Evolutionary conservation across 345 rosid genomes (phyloP), one percentile per base, ranked within the genome.

Genomic region (Eucalyptus erythrocorys): DNA sequence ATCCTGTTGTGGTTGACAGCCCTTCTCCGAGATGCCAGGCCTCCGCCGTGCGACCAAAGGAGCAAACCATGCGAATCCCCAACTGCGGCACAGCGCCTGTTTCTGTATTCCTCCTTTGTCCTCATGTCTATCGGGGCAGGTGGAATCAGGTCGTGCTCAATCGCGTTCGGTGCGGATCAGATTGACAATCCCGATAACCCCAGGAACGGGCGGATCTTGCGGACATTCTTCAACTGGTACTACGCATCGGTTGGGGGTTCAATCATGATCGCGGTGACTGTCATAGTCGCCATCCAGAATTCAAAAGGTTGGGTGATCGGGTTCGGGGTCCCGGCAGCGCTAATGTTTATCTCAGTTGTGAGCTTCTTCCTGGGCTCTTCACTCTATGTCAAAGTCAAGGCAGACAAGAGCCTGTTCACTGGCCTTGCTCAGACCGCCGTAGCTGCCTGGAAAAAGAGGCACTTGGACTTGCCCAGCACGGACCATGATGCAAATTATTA

Each of bases 121-220:
- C 86, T 92, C 79, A 90, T 91, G 95, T 89, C 96, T 9, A 64
- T 92, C 1, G 96, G 95, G 24, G 94, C 94, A 0, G 96, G 96
- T 12, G 93, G 94, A 32, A 86, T 94, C 27, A 88, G 96, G 85
- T 89, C 96, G 3, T 93, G 95, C 66, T 94, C 95, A 43, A 86
- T 93, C 48, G 95, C 95, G 42, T 94, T 94, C 27, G 94, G 95
- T 10, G 96, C 96, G 2, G 95, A 94, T 88, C 96, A 94, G 85
- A 88, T 94, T 49, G 55, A 93, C 82, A 87, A 92, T 21, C 94
- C 94, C 8, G 64, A 64, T 16, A 88, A 95, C 86, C 95, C 96
- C 5, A 88, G 89, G 45, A 94, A 93, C 24, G 88, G 89, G 13
- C 89, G 92, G 90, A 64, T 81, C 55, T 40, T 94, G 85, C 94